Percentiles rank a stretch among this genome's conserved stretches.
These are phyloP conservation scores for Auriscalpium microsporum DNA, from an alignment of 768 basidiomycete genomes.

Conservation along the genomic window DNA sequence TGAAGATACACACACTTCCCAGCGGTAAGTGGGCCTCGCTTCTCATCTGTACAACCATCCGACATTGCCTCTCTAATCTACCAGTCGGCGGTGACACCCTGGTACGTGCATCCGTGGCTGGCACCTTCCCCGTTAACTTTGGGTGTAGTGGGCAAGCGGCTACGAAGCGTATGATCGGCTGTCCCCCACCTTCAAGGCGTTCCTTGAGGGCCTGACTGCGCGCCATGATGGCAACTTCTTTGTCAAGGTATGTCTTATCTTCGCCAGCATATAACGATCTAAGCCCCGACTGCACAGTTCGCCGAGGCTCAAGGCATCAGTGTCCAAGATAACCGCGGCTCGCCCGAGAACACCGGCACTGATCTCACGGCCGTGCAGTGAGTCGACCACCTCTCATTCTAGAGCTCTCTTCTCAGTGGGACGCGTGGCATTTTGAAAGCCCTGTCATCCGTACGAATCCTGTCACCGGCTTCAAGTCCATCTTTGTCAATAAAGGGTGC, in stretches of 20 bases:
- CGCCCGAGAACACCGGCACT: conserved; percentile 43
- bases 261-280: conserved; percentile 1
- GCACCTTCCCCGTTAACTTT: not conserved
- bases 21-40: not conserved
- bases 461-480: conserved; percentile 77
- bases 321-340: conserved; percentile 38
- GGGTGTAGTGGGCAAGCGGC: conserved; percentile 19
- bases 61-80: not conserved
- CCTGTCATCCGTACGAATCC: conserved; percentile 82
- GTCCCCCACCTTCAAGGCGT: conserved; percentile 42
- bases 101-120: conserved; percentile 16
- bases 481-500: conserved; percentile 70
- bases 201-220: conserved; percentile 53
- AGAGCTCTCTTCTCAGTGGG: conserved; percentile 9
- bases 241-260: conserved; percentile 22
- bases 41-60: not conserved
- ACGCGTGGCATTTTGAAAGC: not conserved
- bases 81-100: conserved; percentile 30
- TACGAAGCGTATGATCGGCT: conserved; percentile 62
- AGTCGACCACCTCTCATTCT: conserved; percentile 35
- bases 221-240: conserved; percentile 41
- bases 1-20: conserved; percentile 28
- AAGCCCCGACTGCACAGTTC: conserved; percentile 13
- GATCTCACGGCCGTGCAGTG: conserved; percentile 44
- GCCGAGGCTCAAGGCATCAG: conserved; percentile 22